Evolutionary conservation across 345 rosid genomes (phyloP), one percentile per base, ranked within the genome.

Genomic region (Citrus sp.): DNA sequence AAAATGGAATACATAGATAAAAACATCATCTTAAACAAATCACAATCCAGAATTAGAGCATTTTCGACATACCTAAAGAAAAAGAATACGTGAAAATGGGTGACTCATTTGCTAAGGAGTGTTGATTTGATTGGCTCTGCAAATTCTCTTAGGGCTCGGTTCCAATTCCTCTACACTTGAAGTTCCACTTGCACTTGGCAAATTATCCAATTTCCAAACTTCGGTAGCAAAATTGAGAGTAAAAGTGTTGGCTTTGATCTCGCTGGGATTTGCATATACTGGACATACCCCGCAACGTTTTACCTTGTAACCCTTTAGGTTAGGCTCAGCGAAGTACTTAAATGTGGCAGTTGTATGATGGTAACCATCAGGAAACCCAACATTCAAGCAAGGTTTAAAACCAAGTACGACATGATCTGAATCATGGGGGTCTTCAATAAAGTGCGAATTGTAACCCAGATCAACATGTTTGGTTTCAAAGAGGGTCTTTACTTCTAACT

Each of bases 341-440:
- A 51, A 5, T 18, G 22, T 0, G 56, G 0, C 22, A 51, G 56
- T 18, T 51, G 56, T 18, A 1, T 51, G 56, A 2, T 51, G 7
- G 56, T 51, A 16, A 51, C 7, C 56, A 51, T 51, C 7, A 18
- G 22, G 56, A 51, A 51, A 0, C 22, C 5, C 56, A 51, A 51
- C 6, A 5, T 18, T 5, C 7, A 4, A 6, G 56, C 0, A 51
- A 6, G 56, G 56, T 14, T 1, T 4, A 51, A 51, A 51, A 16
- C 56, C 7, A 51, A 51, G 56, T 1, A 51, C 18, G 56, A 51
- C 56, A 51, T 51, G 56, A 51, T 51, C 56, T 16, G 56, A 46
- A 46, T 12, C 42, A 13, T 0, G 0, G 35, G 0, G 6, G 35
- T 0, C 5, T 34, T 0, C 6, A 5, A 0, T 5, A 32, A 3